These are phyloP conservation scores for Paramecium sexaurelia DNA, from an alignment of 73 alveolate species.

Conservation along the genomic window DNA sequence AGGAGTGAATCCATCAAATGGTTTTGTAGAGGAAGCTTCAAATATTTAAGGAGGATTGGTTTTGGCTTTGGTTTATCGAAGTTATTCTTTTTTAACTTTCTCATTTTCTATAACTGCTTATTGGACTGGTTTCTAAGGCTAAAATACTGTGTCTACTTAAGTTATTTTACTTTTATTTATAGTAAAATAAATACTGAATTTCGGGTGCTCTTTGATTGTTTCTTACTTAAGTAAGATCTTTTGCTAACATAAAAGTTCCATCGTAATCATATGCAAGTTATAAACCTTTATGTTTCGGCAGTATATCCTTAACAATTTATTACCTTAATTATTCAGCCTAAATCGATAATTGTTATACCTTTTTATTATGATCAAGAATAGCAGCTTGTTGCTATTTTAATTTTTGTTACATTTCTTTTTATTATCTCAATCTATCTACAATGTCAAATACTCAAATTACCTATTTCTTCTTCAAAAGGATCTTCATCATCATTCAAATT, in stretches of 20 bases:
- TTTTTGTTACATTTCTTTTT: neutral
- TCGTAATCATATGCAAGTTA: conserved; percentile 44
- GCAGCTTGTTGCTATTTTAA: conserved; percentile 5
- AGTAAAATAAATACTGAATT: neutral
- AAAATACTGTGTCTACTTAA: conserved; percentile 29
- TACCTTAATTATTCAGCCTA: conserved; percentile 1
- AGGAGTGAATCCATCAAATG: conserved; percentile 35
- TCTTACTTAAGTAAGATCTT: neutral
- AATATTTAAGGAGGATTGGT: conserved; percentile 22
- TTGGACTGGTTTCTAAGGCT: neutral
- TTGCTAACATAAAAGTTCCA: conserved; percentile 39
- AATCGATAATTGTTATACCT: neutral
- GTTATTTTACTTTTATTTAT: neutral
- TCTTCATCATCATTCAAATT: neutral
- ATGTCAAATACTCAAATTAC: neutral
- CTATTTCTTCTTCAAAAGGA: conserved; percentile 36
- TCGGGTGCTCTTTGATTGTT: neutral
- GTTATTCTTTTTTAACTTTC: neutral
- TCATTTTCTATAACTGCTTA: neutral
- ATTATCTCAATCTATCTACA: neutral
- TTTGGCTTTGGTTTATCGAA: neutral
- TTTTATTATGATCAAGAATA: conserved; percentile 6
- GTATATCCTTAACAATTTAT: conserved; percentile 3
- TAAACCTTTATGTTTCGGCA: conserved; percentile 34
- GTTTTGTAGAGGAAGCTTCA: neutral